A percentile compares a stretch with the other conserved stretches of the same genome.
Evolutionary conservation across 805 yeast genomes (phyloP).

Genomic region (Lachancea fermentati): DNA sequence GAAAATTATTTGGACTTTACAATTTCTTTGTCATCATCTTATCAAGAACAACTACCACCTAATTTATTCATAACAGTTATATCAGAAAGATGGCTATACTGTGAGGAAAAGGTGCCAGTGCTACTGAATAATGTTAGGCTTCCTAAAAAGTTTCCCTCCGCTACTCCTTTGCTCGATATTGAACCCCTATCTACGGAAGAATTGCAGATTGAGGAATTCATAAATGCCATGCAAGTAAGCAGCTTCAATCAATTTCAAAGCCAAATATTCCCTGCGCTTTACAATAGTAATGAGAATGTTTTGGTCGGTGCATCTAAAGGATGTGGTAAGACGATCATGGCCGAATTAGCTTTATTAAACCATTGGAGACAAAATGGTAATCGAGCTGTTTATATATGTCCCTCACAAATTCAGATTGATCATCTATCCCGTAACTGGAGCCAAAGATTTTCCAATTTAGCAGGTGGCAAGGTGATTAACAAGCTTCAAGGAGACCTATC

Average conservation of each 20-base stretch:
- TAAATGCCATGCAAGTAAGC: constrained; percentile 40
- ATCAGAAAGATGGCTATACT: constrained; percentile 84
- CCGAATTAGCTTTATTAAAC: constrained; percentile 64
- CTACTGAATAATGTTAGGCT: constrained; percentile 26
- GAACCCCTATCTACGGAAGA: constrained; percentile 46
- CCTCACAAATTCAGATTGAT: constrained; percentile 54
- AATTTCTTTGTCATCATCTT: constrained; percentile 34
- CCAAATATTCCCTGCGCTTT: constrained; percentile 58
- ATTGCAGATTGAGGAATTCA: constrained; percentile 44
- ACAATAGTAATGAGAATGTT: constrained; percentile 50
- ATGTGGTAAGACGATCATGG: constrained; percentile 65
- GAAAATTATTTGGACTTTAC: constrained; percentile 61
- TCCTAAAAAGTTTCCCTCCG: constrained; percentile 30
- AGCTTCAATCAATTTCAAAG: constrained; percentile 70
- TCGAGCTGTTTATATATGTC: constrained; percentile 66
- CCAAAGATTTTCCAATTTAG: constrained; percentile 39
- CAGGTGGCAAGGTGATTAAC: constrained; percentile 52
- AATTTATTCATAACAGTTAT: constrained; percentile 64
- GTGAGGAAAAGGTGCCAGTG: constrained; percentile 58
- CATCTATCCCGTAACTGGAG: constrained; percentile 46
- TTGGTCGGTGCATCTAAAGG: constrained; percentile 73
- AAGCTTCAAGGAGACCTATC: constrained; percentile 49
- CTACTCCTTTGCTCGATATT: constrained; percentile 16
- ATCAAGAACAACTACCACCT: constrained; percentile 46
- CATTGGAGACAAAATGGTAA: constrained; percentile 71